Percentiles rank a stretch among this genome's conserved stretches.
These are phyloP conservation scores for Heimioporus sp. DNA, from an alignment of 768 basidiomycete species.

Conservation along the genomic window DNA sequence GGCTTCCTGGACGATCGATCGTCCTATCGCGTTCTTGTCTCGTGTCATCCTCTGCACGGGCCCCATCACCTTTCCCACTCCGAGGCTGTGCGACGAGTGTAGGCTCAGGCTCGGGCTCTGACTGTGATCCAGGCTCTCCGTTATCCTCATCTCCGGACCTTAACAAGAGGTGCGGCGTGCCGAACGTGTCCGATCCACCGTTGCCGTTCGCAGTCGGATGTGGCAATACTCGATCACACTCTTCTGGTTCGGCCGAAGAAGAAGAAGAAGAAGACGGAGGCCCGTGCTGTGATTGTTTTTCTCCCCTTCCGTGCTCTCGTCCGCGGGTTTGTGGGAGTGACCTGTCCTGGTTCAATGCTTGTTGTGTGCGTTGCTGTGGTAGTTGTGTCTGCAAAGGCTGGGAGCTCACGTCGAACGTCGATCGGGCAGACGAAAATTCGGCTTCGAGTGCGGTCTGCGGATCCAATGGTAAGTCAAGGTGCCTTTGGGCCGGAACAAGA, in stretches of 20 bases:
- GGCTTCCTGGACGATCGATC: slow-evolving; percentile 8
- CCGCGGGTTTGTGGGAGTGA: background rate
- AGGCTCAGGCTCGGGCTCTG: slow-evolving; percentile 14
- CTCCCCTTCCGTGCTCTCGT: background rate
- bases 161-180: slow-evolving; percentile 9
- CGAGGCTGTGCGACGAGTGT: slow-evolving; percentile 14
- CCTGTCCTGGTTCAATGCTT: background rate
- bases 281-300: slow-evolving; percentile 1
- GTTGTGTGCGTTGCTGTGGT: slow-evolving; percentile 2
- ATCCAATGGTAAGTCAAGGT: background rate
- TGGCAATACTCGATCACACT: background rate
- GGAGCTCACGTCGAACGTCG: slow-evolving; percentile 59
- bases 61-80: background rate
- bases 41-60: background rate
- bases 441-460: slow-evolving; percentile 63
- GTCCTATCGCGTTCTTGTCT: background rate
- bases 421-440: slow-evolving; percentile 65
- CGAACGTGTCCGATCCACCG: slow-evolving; percentile 7
- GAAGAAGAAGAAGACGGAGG: background rate
- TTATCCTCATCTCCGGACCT: background rate
- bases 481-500: too few species aligned
- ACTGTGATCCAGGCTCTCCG: background rate
- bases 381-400: slow-evolving; percentile 21
- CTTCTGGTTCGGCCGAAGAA: background rate
- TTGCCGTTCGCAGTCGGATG: background rate